A percentile compares a stretch with the other conserved stretches of the same genome.
Conservation (phyloP, 2,329 filamentous ascomycete genomes). For the Phaeoacremonium minimum region DNA sequence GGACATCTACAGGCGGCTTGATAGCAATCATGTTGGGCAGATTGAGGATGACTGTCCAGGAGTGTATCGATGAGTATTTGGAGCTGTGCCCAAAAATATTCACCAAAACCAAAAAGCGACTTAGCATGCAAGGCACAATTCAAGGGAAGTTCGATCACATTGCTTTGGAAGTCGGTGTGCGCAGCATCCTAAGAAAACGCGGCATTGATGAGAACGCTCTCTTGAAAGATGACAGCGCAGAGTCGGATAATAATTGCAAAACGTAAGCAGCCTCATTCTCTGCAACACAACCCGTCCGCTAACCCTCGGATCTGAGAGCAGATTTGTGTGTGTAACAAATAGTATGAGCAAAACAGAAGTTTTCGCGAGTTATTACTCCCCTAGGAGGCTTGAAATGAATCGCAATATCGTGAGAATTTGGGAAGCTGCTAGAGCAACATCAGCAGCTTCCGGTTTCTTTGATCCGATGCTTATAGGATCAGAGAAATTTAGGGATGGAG, state of each 20-base stretch:
- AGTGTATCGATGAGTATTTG: neutral
- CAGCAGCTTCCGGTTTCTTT: slow-evolving; percentile 28
- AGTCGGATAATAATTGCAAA: neutral
- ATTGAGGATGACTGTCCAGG: slow-evolving; percentile 24
- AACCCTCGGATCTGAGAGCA: no score
- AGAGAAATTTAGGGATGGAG: slow-evolving; percentile 33
- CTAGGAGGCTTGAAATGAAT: neutral
- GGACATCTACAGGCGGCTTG: slow-evolving; percentile 26
- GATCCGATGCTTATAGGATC: slow-evolving; percentile 28
- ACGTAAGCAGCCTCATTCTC: neutral
- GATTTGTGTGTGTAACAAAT: neutral
- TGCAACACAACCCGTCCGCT: neutral
- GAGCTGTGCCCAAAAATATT: neutral
- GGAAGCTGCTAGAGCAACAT: slow-evolving; percentile 31
- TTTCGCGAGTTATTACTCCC: neutral
- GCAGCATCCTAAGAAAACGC: neutral
- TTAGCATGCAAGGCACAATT: neutral
- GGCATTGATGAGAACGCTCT: neutral
- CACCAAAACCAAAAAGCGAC: neutral
- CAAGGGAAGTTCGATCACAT: neutral
- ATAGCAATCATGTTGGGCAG: slow-evolving; percentile 40
- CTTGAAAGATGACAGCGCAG: no score
- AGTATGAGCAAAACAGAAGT: neutral
- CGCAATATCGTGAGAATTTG: slow-evolving; percentile 20
- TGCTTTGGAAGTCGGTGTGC: neutral